Evolutionary conservation across 148 eudicot species (phyloP).

Genomic region (Drosera capensis): DNA sequence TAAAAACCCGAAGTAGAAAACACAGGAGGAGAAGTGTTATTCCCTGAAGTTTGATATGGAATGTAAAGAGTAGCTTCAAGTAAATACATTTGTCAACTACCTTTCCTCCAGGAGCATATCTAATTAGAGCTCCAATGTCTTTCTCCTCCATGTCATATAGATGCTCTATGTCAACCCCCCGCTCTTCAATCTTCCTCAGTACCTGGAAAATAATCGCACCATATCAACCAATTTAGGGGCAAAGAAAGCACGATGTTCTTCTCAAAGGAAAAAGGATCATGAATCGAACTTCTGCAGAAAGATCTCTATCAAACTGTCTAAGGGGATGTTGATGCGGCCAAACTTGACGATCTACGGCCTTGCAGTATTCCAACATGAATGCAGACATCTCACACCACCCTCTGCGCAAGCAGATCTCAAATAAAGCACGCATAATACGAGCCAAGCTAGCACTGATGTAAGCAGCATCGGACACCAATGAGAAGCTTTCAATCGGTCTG

Average conservation of each 20-base stretch:
- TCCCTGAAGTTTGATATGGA: no score
- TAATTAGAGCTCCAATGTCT: slow-evolving; percentile 88
- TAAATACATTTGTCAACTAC: slow-evolving; percentile 32
- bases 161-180: slow-evolving; percentile 73
- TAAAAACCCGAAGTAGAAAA: slow-evolving; percentile 7
- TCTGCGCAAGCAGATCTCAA: slow-evolving; percentile 94
- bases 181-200: slow-evolving; percentile 91
- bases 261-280: slow-evolving; percentile 1
- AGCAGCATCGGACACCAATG: slow-evolving; percentile 94
- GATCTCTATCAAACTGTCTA: slow-evolving; percentile 83
- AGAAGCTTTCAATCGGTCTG: slow-evolving; percentile 71
- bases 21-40: neutral
- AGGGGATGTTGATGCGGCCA: slow-evolving; percentile 99
- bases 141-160: slow-evolving; percentile 89
- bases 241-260: neutral
- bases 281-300: slow-evolving; percentile 60
- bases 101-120: slow-evolving; percentile 91
- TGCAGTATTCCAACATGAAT: slow-evolving; percentile 87
- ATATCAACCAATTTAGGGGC: neutral
- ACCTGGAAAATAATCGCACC: slow-evolving; percentile 26
- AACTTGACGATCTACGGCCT: slow-evolving; percentile 95
- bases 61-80: no score
- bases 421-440: slow-evolving; percentile 90
- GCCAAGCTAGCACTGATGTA: slow-evolving; percentile 99
- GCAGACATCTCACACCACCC: slow-evolving; percentile 99